Base-by-base conservation (phyloP, 306 rosid species). In the Pachyrhizus erosus region DNA sequence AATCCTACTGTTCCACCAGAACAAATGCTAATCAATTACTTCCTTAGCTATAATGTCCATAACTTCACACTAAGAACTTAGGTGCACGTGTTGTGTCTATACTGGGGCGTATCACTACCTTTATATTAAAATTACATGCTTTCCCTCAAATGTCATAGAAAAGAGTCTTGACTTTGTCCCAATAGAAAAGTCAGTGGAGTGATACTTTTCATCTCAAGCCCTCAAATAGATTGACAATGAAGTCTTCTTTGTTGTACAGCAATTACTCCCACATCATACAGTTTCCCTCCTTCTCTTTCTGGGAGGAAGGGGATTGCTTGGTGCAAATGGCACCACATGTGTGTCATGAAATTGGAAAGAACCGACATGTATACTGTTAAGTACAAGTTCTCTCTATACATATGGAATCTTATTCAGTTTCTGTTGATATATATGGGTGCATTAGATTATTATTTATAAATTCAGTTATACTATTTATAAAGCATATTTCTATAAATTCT, bases 131-230 rank as follows among this genome's bases (percentile, higher is more conserved):
- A 12, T 37, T 55, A 8, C 40, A 14, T 60, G 58, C 17, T 70
- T 15, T 57, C 20, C n/a, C 66, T 48, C 73, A 21, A 33, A 73
- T 72, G 43, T 61, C 70, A 57, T 57, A 37, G 21, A 73, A 73
- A 81, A 48, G 79, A 55, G 49, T 57, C 62, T 33, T 70, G 77
- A 78, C 82, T 62, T 77, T 60, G 31, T 27, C 23, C 17, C 64
- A 27, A 61, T 43, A 43, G 21, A 27, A 64, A 12, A 11, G 49
- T 64, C 34, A 62, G 73, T 64, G 82, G 74, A 48, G 26, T 27
- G 9, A 66, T 48, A 31, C 49, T 29, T 62, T 62, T 62, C 27
- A 14, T 74, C 3, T 34, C 20, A 48, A 62, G 14, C 48, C 9
- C 62, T 76, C 31, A 42, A 43, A 64, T 1, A 37, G 27, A 66